Evolutionary conservation across 345 rosid genomes (phyloP).

Genomic region (Eucalyptus albens): DNA sequence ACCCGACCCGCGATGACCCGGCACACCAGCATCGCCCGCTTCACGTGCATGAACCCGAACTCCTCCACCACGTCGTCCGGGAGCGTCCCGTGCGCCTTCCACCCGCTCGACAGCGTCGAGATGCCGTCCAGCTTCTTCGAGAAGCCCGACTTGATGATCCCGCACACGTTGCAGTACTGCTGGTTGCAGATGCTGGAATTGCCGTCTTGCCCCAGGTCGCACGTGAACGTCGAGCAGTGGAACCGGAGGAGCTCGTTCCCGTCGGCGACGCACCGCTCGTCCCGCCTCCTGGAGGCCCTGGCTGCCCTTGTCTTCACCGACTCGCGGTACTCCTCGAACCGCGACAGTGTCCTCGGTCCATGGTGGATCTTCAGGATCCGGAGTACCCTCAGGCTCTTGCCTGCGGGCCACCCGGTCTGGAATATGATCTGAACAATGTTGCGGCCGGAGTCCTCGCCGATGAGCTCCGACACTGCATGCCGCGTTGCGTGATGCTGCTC

Average conservation of each 20-base stretch:
- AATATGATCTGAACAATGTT: slow-evolving; percentile 83
- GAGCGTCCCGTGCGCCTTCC: slow-evolving; percentile 77
- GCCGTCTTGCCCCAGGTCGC: slow-evolving; percentile 59
- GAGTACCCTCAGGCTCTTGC: slow-evolving; percentile 31
- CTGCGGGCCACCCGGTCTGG: slow-evolving; percentile 59
- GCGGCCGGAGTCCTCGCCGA: slow-evolving; percentile 70
- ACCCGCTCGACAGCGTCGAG: slow-evolving; percentile 59
- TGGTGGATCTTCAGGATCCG: slow-evolving; percentile 83
- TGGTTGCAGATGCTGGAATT: slow-evolving; percentile 43
- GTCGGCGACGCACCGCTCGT: slow-evolving; percentile 92
- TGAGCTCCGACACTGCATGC: slow-evolving; percentile 73
- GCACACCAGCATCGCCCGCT: slow-evolving; percentile 83
- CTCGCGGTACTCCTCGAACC: slow-evolving; percentile 92
- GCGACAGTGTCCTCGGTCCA: slow-evolving; percentile 51
- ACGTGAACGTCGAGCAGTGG: slow-evolving; percentile 78
- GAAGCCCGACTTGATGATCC: slow-evolving; percentile 72
- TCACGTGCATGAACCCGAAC: slow-evolving; percentile 89
- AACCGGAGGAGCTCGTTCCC: slow-evolving; percentile 94
- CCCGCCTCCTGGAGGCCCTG: slow-evolving; percentile 14
- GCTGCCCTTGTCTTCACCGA: slow-evolving; percentile 58
- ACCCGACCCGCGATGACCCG: slow-evolving; percentile 83
- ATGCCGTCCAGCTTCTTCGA: slow-evolving; percentile 90
- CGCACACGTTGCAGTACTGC: slow-evolving; percentile 80
- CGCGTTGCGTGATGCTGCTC: slow-evolving; percentile 65
- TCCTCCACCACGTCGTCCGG: slow-evolving; percentile 81